Evolutionary conservation across 2,329 filamentous ascomycete species (phyloP).

Genomic region (Davidsoniella eucalypti): DNA sequence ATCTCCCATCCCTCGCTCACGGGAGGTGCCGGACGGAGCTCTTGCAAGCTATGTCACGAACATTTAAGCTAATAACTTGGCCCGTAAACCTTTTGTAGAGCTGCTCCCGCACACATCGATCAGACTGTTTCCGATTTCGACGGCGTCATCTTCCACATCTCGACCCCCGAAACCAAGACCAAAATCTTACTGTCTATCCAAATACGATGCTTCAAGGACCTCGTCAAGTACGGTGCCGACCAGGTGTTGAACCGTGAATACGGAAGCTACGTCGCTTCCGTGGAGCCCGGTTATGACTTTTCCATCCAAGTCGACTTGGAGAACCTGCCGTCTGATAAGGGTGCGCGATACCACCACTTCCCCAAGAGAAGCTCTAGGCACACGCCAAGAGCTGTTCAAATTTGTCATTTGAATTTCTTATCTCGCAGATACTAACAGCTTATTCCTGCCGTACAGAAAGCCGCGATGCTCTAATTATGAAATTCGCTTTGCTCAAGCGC

Average conservation of each 20-base stretch:
- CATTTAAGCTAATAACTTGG: neutral
- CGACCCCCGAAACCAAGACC: slow-evolving; percentile 82
- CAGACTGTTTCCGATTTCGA: slow-evolving; percentile 99
- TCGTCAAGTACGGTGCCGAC: slow-evolving; percentile 85
- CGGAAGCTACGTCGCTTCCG: slow-evolving; percentile 70
- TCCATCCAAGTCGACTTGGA: slow-evolving; percentile 83
- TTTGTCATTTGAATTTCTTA: neutral
- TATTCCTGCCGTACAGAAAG: slow-evolving; percentile 38
- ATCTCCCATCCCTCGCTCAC: slow-evolving; percentile 12
- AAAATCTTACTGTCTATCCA: slow-evolving; percentile 90
- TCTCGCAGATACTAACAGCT: neutral
- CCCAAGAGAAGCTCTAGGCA: neutral
- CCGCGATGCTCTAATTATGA: slow-evolving; percentile 69
- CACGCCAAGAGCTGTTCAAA: neutral
- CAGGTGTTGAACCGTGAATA: slow-evolving; percentile 89
- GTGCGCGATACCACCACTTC: slow-evolving; percentile 23
- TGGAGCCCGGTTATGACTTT: slow-evolving; percentile 91
- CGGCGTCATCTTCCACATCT: slow-evolving; percentile 96
- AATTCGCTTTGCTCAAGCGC: slow-evolving; percentile 84
- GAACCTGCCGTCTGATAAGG: slow-evolving; percentile 63
- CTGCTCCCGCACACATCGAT: slow-evolving; percentile 75
- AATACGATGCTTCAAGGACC: slow-evolving; percentile 86
- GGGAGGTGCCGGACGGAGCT: neutral
- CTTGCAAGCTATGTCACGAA: neutral
- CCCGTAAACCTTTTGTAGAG: slow-evolving; percentile 26